A percentile compares a stretch with the other conserved stretches of the same genome.
phyloP scores from a whole-genome alignment of 1,284 basidiomycete species.

The Heterobasidion parviporum region DNA sequence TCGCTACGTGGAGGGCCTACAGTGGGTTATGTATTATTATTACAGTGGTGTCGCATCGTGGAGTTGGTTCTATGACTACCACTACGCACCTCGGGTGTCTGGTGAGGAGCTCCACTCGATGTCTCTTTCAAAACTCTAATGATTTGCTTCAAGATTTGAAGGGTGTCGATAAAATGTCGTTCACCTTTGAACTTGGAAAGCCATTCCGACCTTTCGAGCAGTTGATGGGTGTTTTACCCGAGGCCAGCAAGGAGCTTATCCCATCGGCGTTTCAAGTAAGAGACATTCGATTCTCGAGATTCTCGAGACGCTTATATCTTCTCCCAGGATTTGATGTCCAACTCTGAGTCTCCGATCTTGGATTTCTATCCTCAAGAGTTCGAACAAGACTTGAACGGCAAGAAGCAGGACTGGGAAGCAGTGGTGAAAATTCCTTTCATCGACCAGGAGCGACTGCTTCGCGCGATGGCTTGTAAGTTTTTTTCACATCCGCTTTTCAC shows the following conservation, averaged over 20 bases:
- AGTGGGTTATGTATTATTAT: constrained; percentile 99
- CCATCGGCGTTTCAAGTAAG: constrained; percentile 77
- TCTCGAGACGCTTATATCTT: neutral
- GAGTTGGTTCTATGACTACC: constrained; percentile 99
- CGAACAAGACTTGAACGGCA: constrained; percentile 93
- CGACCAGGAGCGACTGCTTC: constrained; percentile 72
- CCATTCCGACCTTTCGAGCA: constrained; percentile 97
- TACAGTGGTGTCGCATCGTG: constrained; percentile 95
- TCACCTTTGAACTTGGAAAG: constrained; percentile 79
- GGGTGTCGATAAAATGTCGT: constrained; percentile 71
- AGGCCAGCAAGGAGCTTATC: constrained; percentile 83
- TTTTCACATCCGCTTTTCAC: neutral
- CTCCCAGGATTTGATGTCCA: constrained; percentile 80
- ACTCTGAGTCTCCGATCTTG: constrained; percentile 79
- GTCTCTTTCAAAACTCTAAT: neutral
- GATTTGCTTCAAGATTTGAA: constrained; percentile 57
- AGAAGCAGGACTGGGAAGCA: constrained; percentile 98
- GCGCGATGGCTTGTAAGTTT: constrained; percentile 70
- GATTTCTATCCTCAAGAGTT: constrained; percentile 94
- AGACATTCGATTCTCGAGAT: neutral
- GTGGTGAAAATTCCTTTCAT: constrained; percentile 99
- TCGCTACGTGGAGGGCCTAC: constrained; percentile 89
- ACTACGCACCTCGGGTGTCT: constrained; percentile 92
- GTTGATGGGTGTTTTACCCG: constrained; percentile 95
- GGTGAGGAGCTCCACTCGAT: constrained; percentile 38